phyloP scores from a whole-genome alignment of 768 basidiomycete species.

The Tubosaeta sp. region DNA sequence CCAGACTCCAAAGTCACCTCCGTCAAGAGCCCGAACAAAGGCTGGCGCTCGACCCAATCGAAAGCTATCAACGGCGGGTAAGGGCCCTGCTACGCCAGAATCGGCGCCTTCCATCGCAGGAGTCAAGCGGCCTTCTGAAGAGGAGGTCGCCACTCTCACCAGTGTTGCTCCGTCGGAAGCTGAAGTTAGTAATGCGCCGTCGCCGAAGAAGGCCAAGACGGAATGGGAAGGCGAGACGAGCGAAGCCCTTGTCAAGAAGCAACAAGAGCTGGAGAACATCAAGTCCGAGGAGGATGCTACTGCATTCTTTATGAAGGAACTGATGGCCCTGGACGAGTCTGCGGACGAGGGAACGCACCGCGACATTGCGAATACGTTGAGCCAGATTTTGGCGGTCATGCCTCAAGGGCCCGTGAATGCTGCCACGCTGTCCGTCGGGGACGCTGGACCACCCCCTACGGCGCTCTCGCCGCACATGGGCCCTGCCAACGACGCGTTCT shows the following conservation, averaged over 20 bases:
- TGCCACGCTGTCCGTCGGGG: conserved; percentile 27
- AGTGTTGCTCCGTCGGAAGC: conserved; percentile 31
- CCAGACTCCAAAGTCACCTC: conserved; percentile 68
- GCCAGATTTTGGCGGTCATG: conserved; percentile 60
- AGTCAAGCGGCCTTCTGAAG: conserved; percentile 34
- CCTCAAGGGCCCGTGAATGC: conserved; percentile 36
- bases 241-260: conserved; percentile 42
- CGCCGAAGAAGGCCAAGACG: conserved; percentile 67
- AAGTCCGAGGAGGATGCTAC: conserved; percentile 66
- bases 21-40: conserved; percentile 48
- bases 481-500: conserved; percentile 34
- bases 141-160: conserved; percentile 28
- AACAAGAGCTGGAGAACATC: conserved; percentile 40
- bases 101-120: conserved; percentile 27
- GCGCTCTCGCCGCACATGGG: conserved; percentile 33
- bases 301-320: conserved; percentile 60
- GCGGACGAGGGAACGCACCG: conserved; percentile 36
- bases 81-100: conserved; percentile 33
- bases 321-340: conserved; percentile 48
- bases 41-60: conserved; percentile 33
- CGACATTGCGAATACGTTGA: conserved; percentile 58
- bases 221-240: conserved; percentile 65
- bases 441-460: conserved; percentile 29
- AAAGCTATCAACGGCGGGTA: conserved; percentile 31
- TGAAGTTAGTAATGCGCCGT: conserved; percentile 46